A percentile compares a stretch with the other conserved stretches of the same genome.
These are phyloP conservation scores for Silene coronaria DNA, from an alignment of 179 eudicot species.

Conservation along the genomic window DNA sequence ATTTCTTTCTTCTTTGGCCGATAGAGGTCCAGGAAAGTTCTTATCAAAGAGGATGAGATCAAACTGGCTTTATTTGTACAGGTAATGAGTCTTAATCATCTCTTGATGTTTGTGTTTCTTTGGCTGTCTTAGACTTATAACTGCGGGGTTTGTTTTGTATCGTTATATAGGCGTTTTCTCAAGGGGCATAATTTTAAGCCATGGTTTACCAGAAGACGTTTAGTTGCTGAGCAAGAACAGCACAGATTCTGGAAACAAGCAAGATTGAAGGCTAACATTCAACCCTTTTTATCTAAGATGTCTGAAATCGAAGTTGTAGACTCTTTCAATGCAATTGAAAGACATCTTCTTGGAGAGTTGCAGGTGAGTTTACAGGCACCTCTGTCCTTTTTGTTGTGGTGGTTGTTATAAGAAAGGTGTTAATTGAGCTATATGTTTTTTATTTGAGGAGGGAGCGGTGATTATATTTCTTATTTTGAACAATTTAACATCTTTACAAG, in stretches of 20 bases:
- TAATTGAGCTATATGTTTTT: not conserved
- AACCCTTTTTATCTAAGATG: slow-evolving; percentile 53
- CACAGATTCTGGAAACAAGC: slow-evolving; percentile 80
- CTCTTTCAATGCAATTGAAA: slow-evolving; percentile 82
- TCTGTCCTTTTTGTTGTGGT: not conserved
- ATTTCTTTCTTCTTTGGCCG: slow-evolving; percentile 63
- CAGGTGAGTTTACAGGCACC: slow-evolving; percentile 38
- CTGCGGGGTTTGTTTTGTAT: not conserved
- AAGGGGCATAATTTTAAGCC: slow-evolving; percentile 76
- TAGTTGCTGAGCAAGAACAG: slow-evolving; percentile 83
- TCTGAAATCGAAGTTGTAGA: slow-evolving; percentile 82
- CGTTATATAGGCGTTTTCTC: slow-evolving; percentile 59
- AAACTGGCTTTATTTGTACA: slow-evolving; percentile 89
- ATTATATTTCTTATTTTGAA: too few relatives aligned
- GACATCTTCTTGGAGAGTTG: slow-evolving; percentile 65
- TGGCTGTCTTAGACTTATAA: not conserved
- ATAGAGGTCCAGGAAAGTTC: slow-evolving; percentile 97
- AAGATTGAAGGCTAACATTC: slow-evolving; percentile 67
- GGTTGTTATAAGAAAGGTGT: not conserved
- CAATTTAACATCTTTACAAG: too few relatives aligned
- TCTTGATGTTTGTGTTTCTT: not conserved
- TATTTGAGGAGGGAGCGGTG: too few relatives aligned
- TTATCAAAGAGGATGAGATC: slow-evolving; percentile 81
- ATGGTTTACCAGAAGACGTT: slow-evolving; percentile 82
- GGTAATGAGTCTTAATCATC: slow-evolving; percentile 29